phyloP scores from a whole-genome alignment of 164 flowering plant species.

The Berberis thunbergii region DNA sequence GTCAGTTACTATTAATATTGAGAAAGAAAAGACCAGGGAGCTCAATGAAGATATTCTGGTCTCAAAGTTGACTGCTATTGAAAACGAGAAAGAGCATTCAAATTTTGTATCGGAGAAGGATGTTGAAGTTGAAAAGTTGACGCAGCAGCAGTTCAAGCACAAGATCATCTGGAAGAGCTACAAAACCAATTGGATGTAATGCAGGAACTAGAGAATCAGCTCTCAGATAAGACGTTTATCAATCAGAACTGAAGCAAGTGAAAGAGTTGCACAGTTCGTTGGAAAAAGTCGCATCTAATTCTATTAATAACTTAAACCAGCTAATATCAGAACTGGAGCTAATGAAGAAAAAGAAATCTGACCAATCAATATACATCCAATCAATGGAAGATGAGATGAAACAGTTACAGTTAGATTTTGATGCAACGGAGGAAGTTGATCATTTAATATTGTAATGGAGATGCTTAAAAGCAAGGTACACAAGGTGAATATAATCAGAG shows the following conservation, averaged over 20 bases:
- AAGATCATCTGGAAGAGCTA: conserved; percentile 23
- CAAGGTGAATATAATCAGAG: conserved; percentile 17
- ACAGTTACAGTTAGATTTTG: conserved; percentile 20
- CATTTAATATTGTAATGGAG: conserved; percentile 16
- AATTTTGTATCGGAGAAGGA: conserved; percentile 24
- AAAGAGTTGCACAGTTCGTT: conserved; percentile 21
- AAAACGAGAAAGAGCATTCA: conserved; percentile 28
- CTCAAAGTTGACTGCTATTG: conserved; percentile 21
- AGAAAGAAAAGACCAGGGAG: conserved; percentile 28
- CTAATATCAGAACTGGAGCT: conserved; percentile 23
- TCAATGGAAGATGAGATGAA: conserved; percentile 27
- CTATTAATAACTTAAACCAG: conserved; percentile 11
- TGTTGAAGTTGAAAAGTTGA: conserved; percentile 17
- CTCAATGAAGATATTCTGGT: conserved; percentile 30
- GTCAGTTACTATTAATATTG: conserved; percentile 22
- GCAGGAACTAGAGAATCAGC: conserved; percentile 28
- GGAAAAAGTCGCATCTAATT: conserved; percentile 26
- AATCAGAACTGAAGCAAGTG: conserved; percentile 25
- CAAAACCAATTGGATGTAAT: conserved; percentile 18
- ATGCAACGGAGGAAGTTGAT: conserved; percentile 21
- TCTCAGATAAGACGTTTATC: conserved; percentile 19
- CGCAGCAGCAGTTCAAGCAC: conserved; percentile 14
- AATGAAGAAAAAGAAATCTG: conserved; percentile 15
- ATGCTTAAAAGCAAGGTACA: conserved; percentile 15
- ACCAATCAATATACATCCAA: conserved; percentile 17